Conservation (phyloP, 2,329 filamentous ascomycete species). For the Pezicula neosporulosa region DNA sequence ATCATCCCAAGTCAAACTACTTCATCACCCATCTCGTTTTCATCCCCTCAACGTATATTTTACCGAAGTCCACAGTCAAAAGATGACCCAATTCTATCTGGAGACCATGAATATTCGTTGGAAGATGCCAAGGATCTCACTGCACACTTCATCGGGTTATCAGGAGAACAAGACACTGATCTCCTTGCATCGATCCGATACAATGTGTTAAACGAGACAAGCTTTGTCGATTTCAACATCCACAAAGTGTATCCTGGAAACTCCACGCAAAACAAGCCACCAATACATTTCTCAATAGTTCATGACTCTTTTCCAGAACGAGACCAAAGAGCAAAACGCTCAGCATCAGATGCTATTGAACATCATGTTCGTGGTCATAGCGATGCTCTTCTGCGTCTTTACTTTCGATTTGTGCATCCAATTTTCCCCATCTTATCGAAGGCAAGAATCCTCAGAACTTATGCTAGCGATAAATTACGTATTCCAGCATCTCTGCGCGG, state of each 20-base stretch:
- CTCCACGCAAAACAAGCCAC: conserved; percentile 31
- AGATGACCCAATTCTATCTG: conserved; percentile 2
- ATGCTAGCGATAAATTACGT: conserved; percentile 31
- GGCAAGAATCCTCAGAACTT: conserved; percentile 37
- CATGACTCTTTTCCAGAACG: conserved; percentile 41
- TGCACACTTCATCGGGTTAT: conserved; percentile 41
- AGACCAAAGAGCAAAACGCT: conserved; percentile 33
- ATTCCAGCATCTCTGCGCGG: conserved; percentile 42
- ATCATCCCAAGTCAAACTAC: conserved; percentile 6
- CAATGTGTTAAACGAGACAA: conserved; percentile 40
- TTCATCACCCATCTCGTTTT: conserved; percentile 1
- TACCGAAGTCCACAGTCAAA: conserved; percentile 4
- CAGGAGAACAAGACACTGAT: conserved; percentile 43
- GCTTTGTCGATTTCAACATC: conserved; percentile 40
- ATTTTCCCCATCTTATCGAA: conserved; percentile 42
- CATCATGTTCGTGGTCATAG: conserved; percentile 36
- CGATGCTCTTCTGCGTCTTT: conserved; percentile 38
- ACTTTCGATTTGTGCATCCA: conserved; percentile 43
- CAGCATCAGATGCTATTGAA: conserved; percentile 40
- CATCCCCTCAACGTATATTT: neutral
- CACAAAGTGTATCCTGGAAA: conserved; percentile 38
- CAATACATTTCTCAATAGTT: conserved; percentile 42
- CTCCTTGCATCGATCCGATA: conserved; percentile 44
- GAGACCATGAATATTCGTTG: conserved; percentile 28
- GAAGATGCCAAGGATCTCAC: conserved; percentile 39